These are phyloP conservation scores for Chrysanthemum seticuspe DNA, from an alignment of 129 eudicot genomes.

Conservation along the genomic window DNA sequence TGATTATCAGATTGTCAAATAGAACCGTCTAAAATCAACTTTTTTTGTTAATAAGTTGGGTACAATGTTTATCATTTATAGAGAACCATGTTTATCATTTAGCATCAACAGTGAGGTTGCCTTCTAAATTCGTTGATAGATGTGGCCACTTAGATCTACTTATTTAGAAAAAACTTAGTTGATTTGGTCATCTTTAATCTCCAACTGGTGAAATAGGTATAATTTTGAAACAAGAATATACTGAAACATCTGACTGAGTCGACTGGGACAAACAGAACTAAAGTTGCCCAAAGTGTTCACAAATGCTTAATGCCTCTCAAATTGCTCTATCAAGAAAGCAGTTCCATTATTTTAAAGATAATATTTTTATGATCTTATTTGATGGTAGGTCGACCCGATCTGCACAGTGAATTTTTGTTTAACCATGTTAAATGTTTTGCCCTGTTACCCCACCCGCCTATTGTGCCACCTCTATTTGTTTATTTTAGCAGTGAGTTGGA, in stretches of 20 bases:
- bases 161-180: background rate
- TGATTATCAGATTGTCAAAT: no score
- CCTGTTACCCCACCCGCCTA: background rate
- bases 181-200: background rate
- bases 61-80: background rate
- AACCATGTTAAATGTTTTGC: background rate
- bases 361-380: no score
- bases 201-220: background rate
- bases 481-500: background rate
- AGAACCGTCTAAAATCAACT: no score
- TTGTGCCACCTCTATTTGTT: background rate
- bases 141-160: background rate
- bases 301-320: constrained; percentile 1
- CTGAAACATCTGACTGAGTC: background rate
- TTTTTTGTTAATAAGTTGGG: no score
- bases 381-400: background rate
- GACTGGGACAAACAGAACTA: background rate
- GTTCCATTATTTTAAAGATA: no score
- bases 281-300: background rate
- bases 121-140: background rate
- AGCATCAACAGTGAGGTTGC: background rate
- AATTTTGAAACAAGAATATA: background rate
- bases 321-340: background rate
- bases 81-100: background rate
- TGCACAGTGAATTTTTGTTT: background rate